phyloP scores from a whole-genome alignment of 2,329 filamentous ascomycete species.

The Graphium sp. region DNA sequence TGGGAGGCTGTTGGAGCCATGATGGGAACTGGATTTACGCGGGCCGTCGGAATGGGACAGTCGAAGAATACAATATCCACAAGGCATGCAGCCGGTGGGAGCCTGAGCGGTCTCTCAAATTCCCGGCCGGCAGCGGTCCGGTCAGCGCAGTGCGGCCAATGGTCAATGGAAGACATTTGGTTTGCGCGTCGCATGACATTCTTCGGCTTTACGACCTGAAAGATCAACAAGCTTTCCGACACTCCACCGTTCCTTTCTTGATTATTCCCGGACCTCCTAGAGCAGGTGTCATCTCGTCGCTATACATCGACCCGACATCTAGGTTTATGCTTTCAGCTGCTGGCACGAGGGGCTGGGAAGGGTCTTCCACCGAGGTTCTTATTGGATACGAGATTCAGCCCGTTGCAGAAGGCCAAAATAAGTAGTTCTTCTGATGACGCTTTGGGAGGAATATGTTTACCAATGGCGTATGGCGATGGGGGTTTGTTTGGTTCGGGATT shows the following conservation, averaged over 20 bases:
- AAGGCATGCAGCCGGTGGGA: conserved; percentile 49
- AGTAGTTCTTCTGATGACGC: too few species aligned
- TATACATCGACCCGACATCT: conserved; percentile 79
- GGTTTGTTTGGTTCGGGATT: background rate
- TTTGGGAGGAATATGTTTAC: background rate
- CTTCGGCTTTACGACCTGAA: conserved; percentile 80
- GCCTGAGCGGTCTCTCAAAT: conserved; percentile 66
- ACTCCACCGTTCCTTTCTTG: conserved; percentile 80
- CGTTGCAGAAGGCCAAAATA: too few species aligned
- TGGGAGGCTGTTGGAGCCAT: conserved; percentile 91
- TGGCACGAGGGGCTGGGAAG: conserved; percentile 91
- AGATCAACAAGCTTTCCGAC: conserved; percentile 45
- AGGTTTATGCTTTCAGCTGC: conserved; percentile 84
- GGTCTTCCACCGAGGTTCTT: conserved; percentile 72
- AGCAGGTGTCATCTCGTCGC: conserved; percentile 71
- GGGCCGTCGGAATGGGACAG: conserved; percentile 75
- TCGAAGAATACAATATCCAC: conserved; percentile 86
- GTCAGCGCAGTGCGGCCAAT: conserved; percentile 81
- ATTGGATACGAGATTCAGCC: conserved; percentile 75
- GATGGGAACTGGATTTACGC: conserved; percentile 93
- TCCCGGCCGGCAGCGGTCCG: conserved; percentile 75
- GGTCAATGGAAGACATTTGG: conserved; percentile 80
- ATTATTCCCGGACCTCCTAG: conserved; percentile 77
- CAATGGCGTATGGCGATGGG: background rate
- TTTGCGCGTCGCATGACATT: conserved; percentile 90